Conservation (phyloP, 176 grass and related monocot species). For the Eragrostis nindensis region DNA sequence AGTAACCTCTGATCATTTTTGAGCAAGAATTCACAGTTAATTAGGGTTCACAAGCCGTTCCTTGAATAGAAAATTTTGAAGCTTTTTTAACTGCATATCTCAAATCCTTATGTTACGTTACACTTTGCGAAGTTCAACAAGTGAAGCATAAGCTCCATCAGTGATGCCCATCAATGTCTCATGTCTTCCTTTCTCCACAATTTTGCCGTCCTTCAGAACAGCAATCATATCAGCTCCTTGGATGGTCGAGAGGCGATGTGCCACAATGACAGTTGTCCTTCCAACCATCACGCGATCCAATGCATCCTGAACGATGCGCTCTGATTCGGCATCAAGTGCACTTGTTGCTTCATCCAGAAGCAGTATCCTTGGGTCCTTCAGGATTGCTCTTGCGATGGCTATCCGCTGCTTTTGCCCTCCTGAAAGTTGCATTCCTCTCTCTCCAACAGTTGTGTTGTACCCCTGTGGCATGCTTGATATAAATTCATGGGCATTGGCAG, state of each 20-base stretch:
- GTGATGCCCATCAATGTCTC: background rate
- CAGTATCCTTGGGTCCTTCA: conserved; percentile 42
- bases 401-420: conserved; percentile 42
- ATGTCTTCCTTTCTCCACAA: conserved; percentile 39
- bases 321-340: conserved; percentile 38
- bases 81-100: too few relatives aligned
- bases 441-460: conserved; percentile 21
- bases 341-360: conserved; percentile 41
- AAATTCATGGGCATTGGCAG: conserved; percentile 41
- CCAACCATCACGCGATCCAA: conserved; percentile 16
- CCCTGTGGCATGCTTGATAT: conserved; percentile 39
- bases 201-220: conserved; percentile 23
- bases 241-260: conserved; percentile 31
- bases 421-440: conserved; percentile 36
- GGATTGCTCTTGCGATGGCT: conserved; percentile 29
- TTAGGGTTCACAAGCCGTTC: too few relatives aligned
- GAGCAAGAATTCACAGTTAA: too few relatives aligned
- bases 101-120: too few relatives aligned
- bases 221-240: conserved; percentile 39
- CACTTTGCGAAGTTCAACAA: background rate
- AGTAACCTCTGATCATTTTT: too few relatives aligned
- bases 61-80: background rate
- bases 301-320: conserved; percentile 36
- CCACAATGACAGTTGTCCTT: conserved; percentile 37
- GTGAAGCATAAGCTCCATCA: conserved; percentile 27